Conservation (phyloP, 2,329 filamentous ascomycete genomes). For the Pestalotiopsis sp. region DNA sequence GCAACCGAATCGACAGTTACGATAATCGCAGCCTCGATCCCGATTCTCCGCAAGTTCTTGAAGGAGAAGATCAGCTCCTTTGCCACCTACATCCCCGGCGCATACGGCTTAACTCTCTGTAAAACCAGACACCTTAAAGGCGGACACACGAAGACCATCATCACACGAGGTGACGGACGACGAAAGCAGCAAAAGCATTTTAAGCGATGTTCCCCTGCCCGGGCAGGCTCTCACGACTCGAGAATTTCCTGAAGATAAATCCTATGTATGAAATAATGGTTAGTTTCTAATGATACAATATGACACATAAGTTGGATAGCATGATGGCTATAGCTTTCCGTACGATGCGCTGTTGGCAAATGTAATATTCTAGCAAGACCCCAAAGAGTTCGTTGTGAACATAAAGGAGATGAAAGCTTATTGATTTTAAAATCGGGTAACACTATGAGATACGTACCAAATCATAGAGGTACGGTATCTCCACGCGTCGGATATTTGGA, state of each 20-base stretch:
- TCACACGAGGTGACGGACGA: background rate
- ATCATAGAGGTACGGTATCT: no score
- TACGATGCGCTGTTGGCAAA: no score
- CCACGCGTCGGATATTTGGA: no score
- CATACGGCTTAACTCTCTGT: background rate
- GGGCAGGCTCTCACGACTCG: background rate
- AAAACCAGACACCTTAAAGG: background rate
- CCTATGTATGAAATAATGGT: background rate
- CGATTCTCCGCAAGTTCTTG: background rate
- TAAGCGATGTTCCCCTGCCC: background rate
- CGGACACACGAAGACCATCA: background rate
- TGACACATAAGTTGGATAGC: no score
- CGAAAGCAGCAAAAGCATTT: background rate
- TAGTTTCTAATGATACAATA: no score
- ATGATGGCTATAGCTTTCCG: no score
- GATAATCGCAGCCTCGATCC: background rate
- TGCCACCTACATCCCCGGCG: background rate
- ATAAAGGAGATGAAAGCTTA: no score
- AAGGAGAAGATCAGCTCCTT: background rate
- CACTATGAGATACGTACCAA: no score
- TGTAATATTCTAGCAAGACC: no score
- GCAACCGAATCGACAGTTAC: background rate
- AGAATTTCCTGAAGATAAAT: background rate
- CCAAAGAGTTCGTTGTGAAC: no score
- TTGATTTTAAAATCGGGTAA: no score